Evolutionary conservation across 2,329 filamentous ascomycete species (phyloP), one percentile per base, ranked within the genome.

Genomic region (Mycosphaerella sp.): DNA sequence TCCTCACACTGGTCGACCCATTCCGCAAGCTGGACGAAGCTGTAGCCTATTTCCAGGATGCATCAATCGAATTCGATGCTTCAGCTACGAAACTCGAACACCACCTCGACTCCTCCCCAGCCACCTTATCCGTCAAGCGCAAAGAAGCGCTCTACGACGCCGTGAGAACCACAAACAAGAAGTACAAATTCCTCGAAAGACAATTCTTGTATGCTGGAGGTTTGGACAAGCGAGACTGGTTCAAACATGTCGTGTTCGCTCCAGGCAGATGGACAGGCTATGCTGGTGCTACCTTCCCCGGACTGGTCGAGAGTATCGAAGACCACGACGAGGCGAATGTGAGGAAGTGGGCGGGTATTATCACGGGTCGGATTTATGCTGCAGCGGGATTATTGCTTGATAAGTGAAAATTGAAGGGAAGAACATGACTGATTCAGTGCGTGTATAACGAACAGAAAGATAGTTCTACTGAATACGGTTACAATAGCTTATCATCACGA

Each of bases 161-260:
- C 5, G 57, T 95, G 46, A 77, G 81, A 25, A 74, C 70, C 9
- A 79, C 85, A 40, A 97, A 97, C 68, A 76, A 75, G 28, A 86
- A 86, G 66, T 95, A 95, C 75, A 95, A 95, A 76, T 74, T 76
- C 7, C 72, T 97, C 0, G 91, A 97, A 68, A 77, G 89, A 13
- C 76, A 83, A 44, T 95, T 96, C 69, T 62, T 96, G 56, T 85
- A 88, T 62, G 71, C 80, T 4, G 75, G 78, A 2, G 91, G 91
- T 0, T 71, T 97, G 16, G 90, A 95, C 66, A 81, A 82, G 1
- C 75, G 91, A 53, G 74, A 75, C 18, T 96, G 89, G 89, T 97
- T 91, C 74, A 96, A 96, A 73, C 91, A 96, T 64, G 85, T 95
- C 2, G 86, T 96, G 1, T 96, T 94, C 70, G 90, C 90, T 1